Conservation (phyloP, 176 grass and related monocot species). For the Cenchrus americanus region DNA sequence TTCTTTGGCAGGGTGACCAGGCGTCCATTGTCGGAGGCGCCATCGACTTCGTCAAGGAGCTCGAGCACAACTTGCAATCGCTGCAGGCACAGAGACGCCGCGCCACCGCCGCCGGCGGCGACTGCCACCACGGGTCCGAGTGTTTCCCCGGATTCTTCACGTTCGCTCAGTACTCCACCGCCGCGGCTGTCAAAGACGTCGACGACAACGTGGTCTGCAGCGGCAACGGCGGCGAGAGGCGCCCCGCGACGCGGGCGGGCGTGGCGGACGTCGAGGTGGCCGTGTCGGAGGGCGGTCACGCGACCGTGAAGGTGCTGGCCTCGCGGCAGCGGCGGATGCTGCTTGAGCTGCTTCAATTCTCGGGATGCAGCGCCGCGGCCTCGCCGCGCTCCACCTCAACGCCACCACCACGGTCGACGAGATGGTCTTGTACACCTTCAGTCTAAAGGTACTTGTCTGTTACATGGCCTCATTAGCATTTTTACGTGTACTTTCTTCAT, state of each 20-base stretch:
- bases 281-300: constrained; percentile 70
- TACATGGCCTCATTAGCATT: neutral
- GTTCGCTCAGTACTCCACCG: constrained; percentile 60
- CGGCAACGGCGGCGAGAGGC: neutral
- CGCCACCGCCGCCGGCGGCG: neutral
- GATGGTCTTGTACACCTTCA: constrained; percentile 45
- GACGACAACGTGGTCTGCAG: neutral
- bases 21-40: constrained; percentile 72
- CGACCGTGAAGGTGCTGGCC: constrained; percentile 62
- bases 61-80: constrained; percentile 73
- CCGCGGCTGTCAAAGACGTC: neutral
- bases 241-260: neutral
- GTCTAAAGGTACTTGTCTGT: neutral
- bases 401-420: constrained; percentile 41
- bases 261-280: constrained; percentile 70
- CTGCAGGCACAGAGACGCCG: constrained; percentile 50
- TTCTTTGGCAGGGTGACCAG: constrained; percentile 66
- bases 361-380: constrained; percentile 47
- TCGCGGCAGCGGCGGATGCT: constrained; percentile 46
- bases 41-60: constrained; percentile 83
- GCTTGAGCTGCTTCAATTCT: constrained; percentile 42
- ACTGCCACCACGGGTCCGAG: neutral
- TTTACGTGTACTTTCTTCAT: neutral
- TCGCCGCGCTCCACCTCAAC: constrained; percentile 57
- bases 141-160: constrained; percentile 68